Conservation (phyloP, 2,329 filamentous ascomycete species). For the Alternaria atra region DNA sequence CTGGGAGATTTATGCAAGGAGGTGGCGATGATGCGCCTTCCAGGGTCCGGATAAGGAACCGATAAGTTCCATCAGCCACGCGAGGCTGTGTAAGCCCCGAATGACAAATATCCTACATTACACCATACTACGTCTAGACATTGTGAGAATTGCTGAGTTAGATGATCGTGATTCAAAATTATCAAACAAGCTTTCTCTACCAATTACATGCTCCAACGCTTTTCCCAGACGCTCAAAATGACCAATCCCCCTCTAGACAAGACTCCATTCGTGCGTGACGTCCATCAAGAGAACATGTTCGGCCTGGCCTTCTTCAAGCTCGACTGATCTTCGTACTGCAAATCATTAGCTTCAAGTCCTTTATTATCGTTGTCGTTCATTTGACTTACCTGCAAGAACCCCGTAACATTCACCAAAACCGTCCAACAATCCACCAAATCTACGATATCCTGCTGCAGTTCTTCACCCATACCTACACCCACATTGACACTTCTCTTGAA, state of each 20-base stretch:
- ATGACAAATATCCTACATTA: neutral
- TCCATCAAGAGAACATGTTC: conserved; percentile 33
- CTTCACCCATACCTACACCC: conserved; percentile 60
- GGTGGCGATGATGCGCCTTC: neutral
- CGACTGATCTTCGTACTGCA: conserved; percentile 42
- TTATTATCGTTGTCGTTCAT: neutral
- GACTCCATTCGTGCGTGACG: neutral
- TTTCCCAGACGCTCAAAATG: neutral
- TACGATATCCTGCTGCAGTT: conserved; percentile 71
- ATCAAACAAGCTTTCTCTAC: neutral
- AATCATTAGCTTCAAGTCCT: conserved; percentile 15
- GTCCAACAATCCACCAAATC: conserved; percentile 87
- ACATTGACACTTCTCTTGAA: conserved; percentile 90
- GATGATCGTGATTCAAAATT: neutral
- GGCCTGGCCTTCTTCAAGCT: conserved; percentile 30
- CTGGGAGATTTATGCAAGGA: neutral
- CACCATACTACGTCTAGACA: too few relatives aligned
- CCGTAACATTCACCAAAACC: conserved; percentile 81
- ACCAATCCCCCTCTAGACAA: neutral
- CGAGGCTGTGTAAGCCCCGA: neutral
- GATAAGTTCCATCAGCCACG: neutral
- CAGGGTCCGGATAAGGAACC: neutral
- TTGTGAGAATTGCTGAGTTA: too few relatives aligned
- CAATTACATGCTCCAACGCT: neutral
- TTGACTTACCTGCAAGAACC: conserved; percentile 79